Evolutionary conservation across 768 basidiomycete genomes (phyloP), one percentile per base, ranked within the genome.

Genomic region (Gautieria morchelliformis): DNA sequence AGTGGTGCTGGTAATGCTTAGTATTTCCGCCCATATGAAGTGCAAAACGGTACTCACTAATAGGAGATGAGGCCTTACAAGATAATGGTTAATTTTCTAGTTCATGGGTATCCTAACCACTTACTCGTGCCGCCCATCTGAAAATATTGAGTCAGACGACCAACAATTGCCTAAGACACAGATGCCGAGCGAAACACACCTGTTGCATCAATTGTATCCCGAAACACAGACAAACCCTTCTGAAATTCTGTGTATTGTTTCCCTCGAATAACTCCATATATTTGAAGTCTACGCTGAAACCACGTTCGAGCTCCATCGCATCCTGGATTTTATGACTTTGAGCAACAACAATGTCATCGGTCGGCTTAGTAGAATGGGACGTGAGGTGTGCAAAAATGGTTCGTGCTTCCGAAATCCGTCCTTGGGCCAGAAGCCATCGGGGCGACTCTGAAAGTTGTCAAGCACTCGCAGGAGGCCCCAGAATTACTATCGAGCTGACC

Each of bases 351-450:
- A 56, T 56, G 30, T 3, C n/a, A 35, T 56, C 55, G 4, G 55
- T 48, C 17, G 55, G 55, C 24, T 33, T 47, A 12, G 55, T 24
- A 39, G 42, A 30, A n/a, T 27, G 20, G 4, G 55, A 56, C 24
- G 55, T 56, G 14, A 56, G 37, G 19, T 48, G 55, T 10, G 55
- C 41, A 1, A 84, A 75, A 17, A 81, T 78, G 30, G 68, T 65
- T 10, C 65, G 72, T 9, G 83, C 82, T 64, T 84, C 83, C 0
- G 80, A 78, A 59, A 80, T 77, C 53, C 80, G 71, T 50, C 76
- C 74, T 52, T 80, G 70, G 66, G 82, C 81, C 46, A 82, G 71
- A n/a, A 85, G 69, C 83, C 83, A 84, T 20, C 83, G 78, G 15
- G 55, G 55, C 7, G 55, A 56, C 24, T 56, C 55, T 56, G n/a